These are phyloP conservation scores for Monsonia emarginata DNA, from an alignment of 441 rosid species.

Conservation along the genomic window DNA sequence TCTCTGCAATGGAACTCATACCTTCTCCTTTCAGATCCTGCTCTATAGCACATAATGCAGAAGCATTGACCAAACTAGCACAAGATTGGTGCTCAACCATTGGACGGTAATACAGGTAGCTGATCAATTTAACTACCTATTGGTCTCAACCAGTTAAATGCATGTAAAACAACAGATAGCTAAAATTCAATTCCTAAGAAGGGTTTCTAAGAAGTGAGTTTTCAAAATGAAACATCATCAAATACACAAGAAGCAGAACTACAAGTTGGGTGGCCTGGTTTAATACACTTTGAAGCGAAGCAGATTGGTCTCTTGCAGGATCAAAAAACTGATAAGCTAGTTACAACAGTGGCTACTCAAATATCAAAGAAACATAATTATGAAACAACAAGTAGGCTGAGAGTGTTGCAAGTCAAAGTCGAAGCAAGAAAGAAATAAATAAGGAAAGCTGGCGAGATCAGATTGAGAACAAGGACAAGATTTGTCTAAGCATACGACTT, in stretches of 20 bases:
- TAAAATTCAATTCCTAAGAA: not conserved
- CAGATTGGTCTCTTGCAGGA: not conserved
- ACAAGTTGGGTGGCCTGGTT: not conserved
- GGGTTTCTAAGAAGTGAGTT: not conserved
- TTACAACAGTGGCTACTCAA: not conserved
- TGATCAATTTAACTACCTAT: not conserved
- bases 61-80: slow-evolving; percentile 34
- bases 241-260: not conserved
- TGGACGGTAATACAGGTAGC: not conserved
- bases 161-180: slow-evolving; percentile 1
- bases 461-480: slow-evolving; percentile 1
- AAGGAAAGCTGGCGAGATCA: slow-evolving; percentile 12
- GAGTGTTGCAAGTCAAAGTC: slow-evolving; percentile 2
- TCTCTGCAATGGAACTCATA: slow-evolving; percentile 27
- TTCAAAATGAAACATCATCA: not conserved
- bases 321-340: not conserved
- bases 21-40: slow-evolving; percentile 29
- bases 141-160: not conserved
- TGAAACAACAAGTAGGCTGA: not conserved
- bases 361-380: not conserved
- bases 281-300: not conserved
- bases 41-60: slow-evolving; percentile 40
- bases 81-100: slow-evolving; percentile 43
- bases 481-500: not conserved
- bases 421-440: slow-evolving; percentile 6